Evolutionary conservation across 1,139 yeast genomes (phyloP), one percentile per base, ranked within the genome.

Genomic region (Candida sojae): DNA sequence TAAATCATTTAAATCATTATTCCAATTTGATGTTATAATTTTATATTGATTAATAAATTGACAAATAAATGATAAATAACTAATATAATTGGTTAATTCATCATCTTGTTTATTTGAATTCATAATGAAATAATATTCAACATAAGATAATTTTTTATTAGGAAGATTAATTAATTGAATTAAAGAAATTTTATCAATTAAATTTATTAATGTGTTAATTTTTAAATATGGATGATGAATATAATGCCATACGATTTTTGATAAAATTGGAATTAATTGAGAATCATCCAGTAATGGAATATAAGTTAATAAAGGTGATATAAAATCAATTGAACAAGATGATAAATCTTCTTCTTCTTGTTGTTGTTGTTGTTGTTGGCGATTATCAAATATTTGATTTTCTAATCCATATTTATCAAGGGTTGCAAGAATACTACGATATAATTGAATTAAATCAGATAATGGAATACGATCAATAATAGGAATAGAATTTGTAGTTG

Each of bases 211-310:
- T n/a, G 44, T 9, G 9, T 13, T n/a, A 8, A 37, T 25, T 21
- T 39, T 35, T 34, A 52, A 43, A 31, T 30, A 33, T 1, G 55
- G 51, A 29, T 49, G 50, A 32, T 45, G 35, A 5, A 48, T 23
- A 42, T 50, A 52, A 6, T 44, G 32, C 55, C 55, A 52, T 6
- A 35, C 28, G 3, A 46, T 21, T 31, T 41, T 48, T 2, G 53
- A 47, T 10, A 52, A 25, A 6, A 32, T 10, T 4, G 37, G 23
- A 6, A 43, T 21, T 30, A 44, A 28, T 17, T 5, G 21, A 13
- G 46, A 25, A 11, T 13, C 13, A n/a, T 25, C 26, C 21, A 12
- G 17, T n/a, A 11, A 30, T 23, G 33, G 6, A 21, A 29, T 21
- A 26, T 43, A 39, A 6, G 40, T 36, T 8, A 48, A 34, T 11